phyloP scores from a whole-genome alignment of 345 rosid species.

The Rhizophora apiculata region DNA sequence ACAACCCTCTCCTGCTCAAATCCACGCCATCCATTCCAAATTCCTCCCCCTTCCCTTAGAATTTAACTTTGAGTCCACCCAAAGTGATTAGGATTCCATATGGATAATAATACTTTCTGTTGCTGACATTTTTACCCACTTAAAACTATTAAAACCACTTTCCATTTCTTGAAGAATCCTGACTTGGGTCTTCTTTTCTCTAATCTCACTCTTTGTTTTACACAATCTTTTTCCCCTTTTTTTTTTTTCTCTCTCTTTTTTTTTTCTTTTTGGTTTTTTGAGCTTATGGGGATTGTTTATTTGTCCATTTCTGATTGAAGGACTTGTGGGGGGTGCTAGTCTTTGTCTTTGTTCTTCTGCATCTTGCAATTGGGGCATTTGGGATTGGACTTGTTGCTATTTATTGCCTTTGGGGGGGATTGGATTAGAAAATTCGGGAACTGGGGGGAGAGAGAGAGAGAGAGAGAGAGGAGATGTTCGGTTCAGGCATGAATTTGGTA shows the following conservation, averaged over 20 bases:
- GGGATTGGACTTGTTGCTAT: neutral
- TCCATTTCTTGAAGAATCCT: conserved; percentile 19
- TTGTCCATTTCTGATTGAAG: neutral
- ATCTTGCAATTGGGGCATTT: neutral
- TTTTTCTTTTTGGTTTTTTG: neutral
- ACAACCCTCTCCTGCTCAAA: neutral
- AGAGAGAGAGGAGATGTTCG: conserved; percentile 31
- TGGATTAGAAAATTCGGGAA: neutral
- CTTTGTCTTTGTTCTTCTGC: neutral
- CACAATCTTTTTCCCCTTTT: neutral
- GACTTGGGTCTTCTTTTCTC: conserved; percentile 19
- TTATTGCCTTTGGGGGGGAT: conserved; percentile 3
- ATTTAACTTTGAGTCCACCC: conserved; percentile 33
- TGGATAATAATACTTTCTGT: neutral
- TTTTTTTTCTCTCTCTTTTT: neutral
- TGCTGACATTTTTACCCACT: neutral
- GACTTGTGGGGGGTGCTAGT: neutral
- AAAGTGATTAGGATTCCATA: conserved; percentile 24
- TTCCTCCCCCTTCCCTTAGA: neutral
- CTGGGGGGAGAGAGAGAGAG: neutral
- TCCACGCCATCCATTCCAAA: conserved; percentile 14
- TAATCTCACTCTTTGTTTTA: neutral
- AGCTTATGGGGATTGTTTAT: conserved; percentile 1
- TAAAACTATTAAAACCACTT: neutral
- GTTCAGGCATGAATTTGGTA: conserved; percentile 46